Conservation (phyloP, 2,329 filamentous ascomycete species). For the Venturia effusa region DNA sequence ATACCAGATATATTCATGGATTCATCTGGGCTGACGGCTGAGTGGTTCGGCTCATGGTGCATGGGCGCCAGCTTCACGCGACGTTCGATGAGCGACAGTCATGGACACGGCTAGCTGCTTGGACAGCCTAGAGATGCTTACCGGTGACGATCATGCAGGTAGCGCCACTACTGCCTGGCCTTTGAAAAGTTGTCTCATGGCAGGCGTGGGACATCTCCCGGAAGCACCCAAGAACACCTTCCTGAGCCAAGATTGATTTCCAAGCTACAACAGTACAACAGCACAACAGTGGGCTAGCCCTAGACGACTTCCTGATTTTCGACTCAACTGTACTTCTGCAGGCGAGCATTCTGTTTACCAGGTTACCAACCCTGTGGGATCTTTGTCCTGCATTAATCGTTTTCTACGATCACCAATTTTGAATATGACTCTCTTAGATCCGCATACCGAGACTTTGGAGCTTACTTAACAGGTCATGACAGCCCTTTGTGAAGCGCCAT, state of each 20-base stretch:
- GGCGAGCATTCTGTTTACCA: background rate
- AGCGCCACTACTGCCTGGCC: background rate
- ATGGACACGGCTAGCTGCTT: background rate
- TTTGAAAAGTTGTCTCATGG: background rate
- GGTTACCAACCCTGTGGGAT: background rate
- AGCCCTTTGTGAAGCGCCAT: background rate
- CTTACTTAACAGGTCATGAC: background rate
- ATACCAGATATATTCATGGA: conserved; percentile 16
- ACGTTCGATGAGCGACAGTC: background rate
- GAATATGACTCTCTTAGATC: background rate
- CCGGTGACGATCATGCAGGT: background rate
- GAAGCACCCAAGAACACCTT: background rate
- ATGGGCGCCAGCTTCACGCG: background rate
- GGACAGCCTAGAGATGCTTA: background rate
- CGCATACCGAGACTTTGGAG: background rate
- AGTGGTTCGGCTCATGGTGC: background rate
- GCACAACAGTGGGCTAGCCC: too few relatives aligned
- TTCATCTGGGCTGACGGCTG: background rate
- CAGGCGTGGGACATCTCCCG: background rate
- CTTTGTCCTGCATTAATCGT: background rate
- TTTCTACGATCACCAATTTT: background rate
- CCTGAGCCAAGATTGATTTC: background rate
- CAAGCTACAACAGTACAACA: background rate
- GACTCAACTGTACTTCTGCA: background rate
- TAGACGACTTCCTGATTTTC: background rate